Base-by-base conservation (phyloP, 2,329 filamentous ascomycete species). In the Trichoderma pleuroti region DNA sequence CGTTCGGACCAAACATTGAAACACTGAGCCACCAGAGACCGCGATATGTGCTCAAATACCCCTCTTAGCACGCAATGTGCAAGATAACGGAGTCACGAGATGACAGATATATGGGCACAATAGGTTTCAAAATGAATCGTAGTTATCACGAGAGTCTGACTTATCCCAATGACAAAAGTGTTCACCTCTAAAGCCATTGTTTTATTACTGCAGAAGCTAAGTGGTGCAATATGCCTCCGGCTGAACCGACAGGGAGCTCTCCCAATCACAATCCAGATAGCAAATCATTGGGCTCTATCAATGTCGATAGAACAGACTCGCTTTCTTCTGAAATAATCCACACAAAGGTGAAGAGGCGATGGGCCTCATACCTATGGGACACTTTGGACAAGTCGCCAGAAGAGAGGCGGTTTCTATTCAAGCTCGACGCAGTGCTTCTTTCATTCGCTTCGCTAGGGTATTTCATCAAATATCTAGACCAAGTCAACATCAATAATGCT, bases 351-450 rank as follows among this genome's bases (percentile, higher is more conserved):
- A 68, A 68, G 14, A 71, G 32, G 56, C 60, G 30, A 49, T 86
- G 84, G 84, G 79, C 79, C 28, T 84, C 83, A 0, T 83, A 84
- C 59, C 11, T 86, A n/a, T 86, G 84, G 84, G 84, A 86, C 71
- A 84, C 83, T 0, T 78, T 85, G 26, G 81, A 83, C 71, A 83
- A 83, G 72, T 78, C 80, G 0, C 80, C 80, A 0, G 79, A 81
- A 61, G 82, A 84, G 71, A 76, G 79, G 2, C 75, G 73, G 12
- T 82, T 84, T 34, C 74, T 84, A 12, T 80, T 83, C 74, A 84
- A 83, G 73, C 74, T 84, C 1, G 83, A 84, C 54, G 79, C 79
- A 11, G 77, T 81, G 2, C 77, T 84, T 56, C 73, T 82, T 28
- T 80, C 77, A 1, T 81, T 81, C 67, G 78, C 76, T 5, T 82